Percentiles rank a stretch among this genome's conserved stretches.
Evolutionary conservation across 1,139 yeast genomes (phyloP).

Genomic region (Geotrichum aggregatum): DNA sequence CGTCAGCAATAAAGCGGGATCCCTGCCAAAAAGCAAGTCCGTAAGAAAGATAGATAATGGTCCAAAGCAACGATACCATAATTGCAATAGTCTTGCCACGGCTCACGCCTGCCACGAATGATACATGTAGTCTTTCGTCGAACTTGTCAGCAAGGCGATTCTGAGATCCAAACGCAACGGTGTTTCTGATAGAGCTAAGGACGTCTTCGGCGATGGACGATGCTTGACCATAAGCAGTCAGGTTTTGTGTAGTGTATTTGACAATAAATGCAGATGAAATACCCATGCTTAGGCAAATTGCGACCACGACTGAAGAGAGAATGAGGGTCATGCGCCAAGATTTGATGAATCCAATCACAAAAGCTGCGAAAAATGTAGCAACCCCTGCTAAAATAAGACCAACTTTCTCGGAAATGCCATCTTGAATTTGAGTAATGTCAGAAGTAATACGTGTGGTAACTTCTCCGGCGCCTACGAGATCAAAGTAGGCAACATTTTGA

Average conservation of each 20-base stretch:
- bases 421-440: slow-evolving; percentile 44
- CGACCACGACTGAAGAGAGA: slow-evolving; percentile 38
- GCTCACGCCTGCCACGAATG: slow-evolving; percentile 28
- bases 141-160: slow-evolving; percentile 38
- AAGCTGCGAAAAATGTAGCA: slow-evolving; percentile 42
- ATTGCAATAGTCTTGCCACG: slow-evolving; percentile 33
- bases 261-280: slow-evolving; percentile 35
- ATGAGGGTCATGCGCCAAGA: slow-evolving; percentile 43
- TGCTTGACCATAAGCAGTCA: slow-evolving; percentile 39
- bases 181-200: slow-evolving; percentile 42
- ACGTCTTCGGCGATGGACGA: slow-evolving; percentile 46
- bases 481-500: slow-evolving; percentile 46
- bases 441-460: slow-evolving; percentile 45
- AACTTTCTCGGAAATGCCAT: slow-evolving; percentile 45
- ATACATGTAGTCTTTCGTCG: slow-evolving; percentile 27
- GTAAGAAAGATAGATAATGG: slow-evolving; percentile 37
- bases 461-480: slow-evolving; percentile 45
- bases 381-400: slow-evolving; percentile 41
- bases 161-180: slow-evolving; percentile 45
- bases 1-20: slow-evolving; percentile 39
- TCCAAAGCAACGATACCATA: slow-evolving; percentile 41
- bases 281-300: slow-evolving; percentile 34
- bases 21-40: slow-evolving; percentile 47
- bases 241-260: slow-evolving; percentile 34
- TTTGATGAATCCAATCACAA: slow-evolving; percentile 41